Percentiles rank a stretch among this genome's conserved stretches.
Evolutionary conservation across 352 stramenopile genomes (phyloP).

Genomic region (Phytopythium chamaehyphon): DNA sequence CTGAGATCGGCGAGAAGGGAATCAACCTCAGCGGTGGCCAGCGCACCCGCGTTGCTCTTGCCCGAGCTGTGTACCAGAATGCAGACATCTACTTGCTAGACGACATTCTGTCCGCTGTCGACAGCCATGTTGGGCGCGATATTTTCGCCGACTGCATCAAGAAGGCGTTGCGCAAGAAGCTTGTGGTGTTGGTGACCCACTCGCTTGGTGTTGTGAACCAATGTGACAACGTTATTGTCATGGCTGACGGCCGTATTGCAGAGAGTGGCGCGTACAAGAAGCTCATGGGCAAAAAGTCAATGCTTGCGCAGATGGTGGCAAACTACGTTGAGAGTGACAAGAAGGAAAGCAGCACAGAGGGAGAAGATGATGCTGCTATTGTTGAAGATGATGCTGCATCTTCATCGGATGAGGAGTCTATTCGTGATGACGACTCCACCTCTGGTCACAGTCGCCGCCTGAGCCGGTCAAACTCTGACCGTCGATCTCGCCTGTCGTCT

Average conservation of each 20-base stretch:
- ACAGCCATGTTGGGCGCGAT: conserved; percentile 94
- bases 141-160: conserved; percentile 95
- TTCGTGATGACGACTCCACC: conserved; percentile 6
- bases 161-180: conserved; percentile 67
- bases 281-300: conserved; percentile 45
- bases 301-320: conserved; percentile 56
- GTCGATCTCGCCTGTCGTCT: conserved; percentile 50
- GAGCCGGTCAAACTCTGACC: conserved; percentile 21
- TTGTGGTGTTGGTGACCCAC: conserved; percentile 94
- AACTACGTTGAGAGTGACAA: conserved; percentile 65
- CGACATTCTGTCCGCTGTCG: conserved; percentile 95
- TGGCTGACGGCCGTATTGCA: conserved; percentile 46
- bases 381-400: conserved; percentile 34
- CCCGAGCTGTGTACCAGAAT: conserved; percentile 92
- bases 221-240: conserved; percentile 56
- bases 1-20: conserved; percentile 97
- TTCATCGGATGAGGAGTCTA: conserved; percentile 8
- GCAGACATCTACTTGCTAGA: conserved; percentile 96
- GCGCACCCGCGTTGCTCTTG: conserved; percentile 91
- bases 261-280: conserved; percentile 57
- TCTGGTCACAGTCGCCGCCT: conserved; percentile 5
- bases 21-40: conserved; percentile 97
- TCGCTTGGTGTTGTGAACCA: conserved; percentile 55
- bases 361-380: conserved; percentile 13
- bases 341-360: conserved; percentile 32